Evolutionary conservation across 257 asterid genomes (phyloP).

Genomic region (Perilla frutescens): DNA sequence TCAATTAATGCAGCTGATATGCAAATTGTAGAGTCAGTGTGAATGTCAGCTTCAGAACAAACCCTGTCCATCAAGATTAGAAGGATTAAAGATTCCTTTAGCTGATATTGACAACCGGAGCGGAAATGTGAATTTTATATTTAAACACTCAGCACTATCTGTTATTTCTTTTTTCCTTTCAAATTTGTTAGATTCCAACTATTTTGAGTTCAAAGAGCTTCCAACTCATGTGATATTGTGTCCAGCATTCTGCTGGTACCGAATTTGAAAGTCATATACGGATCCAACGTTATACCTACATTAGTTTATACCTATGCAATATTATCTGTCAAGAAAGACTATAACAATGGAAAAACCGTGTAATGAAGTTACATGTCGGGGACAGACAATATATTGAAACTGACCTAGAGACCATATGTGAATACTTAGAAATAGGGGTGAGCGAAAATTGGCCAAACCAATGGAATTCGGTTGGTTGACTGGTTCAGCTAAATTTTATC

Average conservation of each 20-base stretch:
- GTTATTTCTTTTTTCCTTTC: conserved; percentile 15
- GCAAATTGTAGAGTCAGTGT: conserved; percentile 50
- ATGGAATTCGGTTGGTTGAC: too few relatives aligned
- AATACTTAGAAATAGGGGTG: neutral
- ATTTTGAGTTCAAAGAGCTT: neutral
- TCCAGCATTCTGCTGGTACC: neutral
- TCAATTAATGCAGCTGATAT: conserved; percentile 60
- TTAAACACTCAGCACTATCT: conserved; percentile 12
- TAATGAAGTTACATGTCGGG: neutral
- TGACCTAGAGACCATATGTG: neutral
- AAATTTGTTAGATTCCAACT: neutral
- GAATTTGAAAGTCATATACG: neutral
- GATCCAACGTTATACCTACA: neutral
- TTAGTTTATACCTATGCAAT: conserved; percentile 1
- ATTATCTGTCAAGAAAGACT: neutral
- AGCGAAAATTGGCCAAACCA: too few relatives aligned
- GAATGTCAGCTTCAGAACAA: conserved; percentile 57
- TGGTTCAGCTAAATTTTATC: too few relatives aligned
- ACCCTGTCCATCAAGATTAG: conserved; percentile 54
- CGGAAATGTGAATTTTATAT: neutral
- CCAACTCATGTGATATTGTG: conserved; percentile 15
- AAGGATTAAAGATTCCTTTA: conserved; percentile 27
- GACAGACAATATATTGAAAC: conserved; percentile 2
- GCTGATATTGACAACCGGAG: conserved; percentile 16
- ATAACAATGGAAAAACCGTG: neutral